A percentile compares a stretch with the other conserved stretches of the same genome.
Conservation (phyloP, 2,329 filamentous ascomycete species). For the Aspergillus versicolor region DNA sequence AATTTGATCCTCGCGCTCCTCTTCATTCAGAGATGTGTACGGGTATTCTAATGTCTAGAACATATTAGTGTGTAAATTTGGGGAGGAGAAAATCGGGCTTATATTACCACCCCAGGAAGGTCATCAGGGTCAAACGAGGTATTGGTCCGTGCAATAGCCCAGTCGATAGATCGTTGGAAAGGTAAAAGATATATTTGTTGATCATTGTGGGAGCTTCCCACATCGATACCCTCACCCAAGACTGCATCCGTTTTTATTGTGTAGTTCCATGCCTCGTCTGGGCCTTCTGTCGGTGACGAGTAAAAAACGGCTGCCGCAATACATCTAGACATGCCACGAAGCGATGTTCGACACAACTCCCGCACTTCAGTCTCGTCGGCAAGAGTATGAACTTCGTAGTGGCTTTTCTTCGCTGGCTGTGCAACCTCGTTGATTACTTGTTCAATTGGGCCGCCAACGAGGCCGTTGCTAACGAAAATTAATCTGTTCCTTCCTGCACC, state of each 20-base stretch:
- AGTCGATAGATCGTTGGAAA: conserved; percentile 75
- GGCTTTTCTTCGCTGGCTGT: conserved; percentile 54
- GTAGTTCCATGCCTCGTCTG: conserved; percentile 75
- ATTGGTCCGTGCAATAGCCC: conserved; percentile 63
- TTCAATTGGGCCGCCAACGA: conserved; percentile 68
- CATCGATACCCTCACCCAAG: conserved; percentile 64
- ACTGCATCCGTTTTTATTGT: conserved; percentile 74
- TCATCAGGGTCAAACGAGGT: conserved; percentile 39
- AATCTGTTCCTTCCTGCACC: conserved; percentile 64
- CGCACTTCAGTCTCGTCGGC: conserved; percentile 59
- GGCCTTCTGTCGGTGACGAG: conserved; percentile 71
- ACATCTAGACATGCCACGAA: conserved; percentile 68
- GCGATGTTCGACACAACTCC: conserved; percentile 61
- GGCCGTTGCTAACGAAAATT: conserved; percentile 75
- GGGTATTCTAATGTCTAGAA: conserved; percentile 62
- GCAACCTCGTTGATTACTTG: conserved; percentile 65
- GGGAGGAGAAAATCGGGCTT: neutral
- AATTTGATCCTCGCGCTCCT: conserved; percentile 66
- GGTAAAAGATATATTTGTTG: conserved; percentile 76
- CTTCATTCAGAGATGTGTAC: conserved; percentile 69
- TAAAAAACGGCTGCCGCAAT: conserved; percentile 74
- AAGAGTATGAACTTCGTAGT: conserved; percentile 50
- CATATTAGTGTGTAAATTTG: neutral
- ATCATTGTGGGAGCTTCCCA: conserved; percentile 67
- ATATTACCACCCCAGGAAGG: conserved; percentile 40